These are phyloP conservation scores for Jatropha podagrica DNA, from an alignment of 441 rosid genomes.

Conservation along the genomic window DNA sequence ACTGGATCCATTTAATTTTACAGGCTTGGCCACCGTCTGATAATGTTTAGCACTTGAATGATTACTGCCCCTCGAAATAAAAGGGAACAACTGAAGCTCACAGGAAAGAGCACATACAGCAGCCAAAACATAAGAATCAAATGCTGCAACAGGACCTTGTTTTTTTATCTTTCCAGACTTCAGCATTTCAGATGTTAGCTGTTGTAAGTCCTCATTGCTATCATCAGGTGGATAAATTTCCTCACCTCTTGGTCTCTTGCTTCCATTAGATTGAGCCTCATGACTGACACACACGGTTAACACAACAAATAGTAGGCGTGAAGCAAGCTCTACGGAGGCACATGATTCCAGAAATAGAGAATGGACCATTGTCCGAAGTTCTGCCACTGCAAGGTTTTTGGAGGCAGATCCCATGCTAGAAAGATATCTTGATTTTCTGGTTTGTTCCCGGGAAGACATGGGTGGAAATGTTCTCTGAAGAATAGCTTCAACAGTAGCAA, in stretches of 20 bases:
- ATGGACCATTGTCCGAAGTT: conserved; percentile 99
- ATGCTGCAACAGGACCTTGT: conserved; percentile 97
- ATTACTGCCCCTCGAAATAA: conserved; percentile 59
- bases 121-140: conserved; percentile 97
- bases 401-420: conserved; percentile 63
- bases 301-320: conserved; percentile 94
- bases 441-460: conserved; percentile 52
- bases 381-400: conserved; percentile 95
- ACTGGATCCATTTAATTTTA: conserved; percentile 60
- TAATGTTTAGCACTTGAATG: conserved; percentile 43
- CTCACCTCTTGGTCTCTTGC: conserved; percentile 73
- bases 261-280: conserved; percentile 88
- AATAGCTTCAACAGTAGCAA: conserved; percentile 94
- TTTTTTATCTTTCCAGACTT: conserved; percentile 58
- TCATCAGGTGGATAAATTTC: conserved; percentile 43
- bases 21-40: conserved; percentile 43
- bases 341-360: conserved; percentile 92
- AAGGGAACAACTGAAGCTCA: conserved; percentile 92
- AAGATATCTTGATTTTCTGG: conserved; percentile 53
- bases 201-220: conserved; percentile 40
- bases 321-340: conserved; percentile 92
- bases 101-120: conserved; percentile 99
- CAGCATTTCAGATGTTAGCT: conserved; percentile 37
- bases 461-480: conserved; percentile 90
- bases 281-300: conserved; percentile 97